Base-by-base conservation (phyloP, 140 eudicot species). In the Flaveria floridana region DNA sequence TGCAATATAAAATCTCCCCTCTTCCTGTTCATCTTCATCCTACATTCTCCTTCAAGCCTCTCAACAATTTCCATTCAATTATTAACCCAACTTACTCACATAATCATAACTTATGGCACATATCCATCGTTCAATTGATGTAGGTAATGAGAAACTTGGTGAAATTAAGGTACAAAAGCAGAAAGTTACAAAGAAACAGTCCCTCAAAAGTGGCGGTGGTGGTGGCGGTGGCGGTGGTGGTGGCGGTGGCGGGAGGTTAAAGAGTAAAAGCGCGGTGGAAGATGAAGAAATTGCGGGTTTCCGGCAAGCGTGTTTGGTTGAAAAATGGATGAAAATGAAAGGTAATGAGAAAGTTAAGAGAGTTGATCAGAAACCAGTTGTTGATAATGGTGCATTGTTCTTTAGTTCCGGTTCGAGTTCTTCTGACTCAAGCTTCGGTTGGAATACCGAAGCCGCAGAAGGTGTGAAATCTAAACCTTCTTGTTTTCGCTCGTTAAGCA, bases 391-490 rank as follows among this genome's bases (percentile, higher is more conserved):
- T 76, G 73, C 86, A 2, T 2, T 85, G 76, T 92, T 89, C 78
- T 88, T 88, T 51, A 90, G 92, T 70, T 85, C 94, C 0, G 82
- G 88, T 52, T 87, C 97, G 18, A 83, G 83, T 63, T 87, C 95
- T 2, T 89, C 95, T 0, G 87, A 89, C 71, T 89, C 92, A 16
- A 85, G 91, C 73, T 87, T 87, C 21, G 95, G 96, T 14, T 62
- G 86, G 85, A 16, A 59, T 25, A 85, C 87, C 2, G 83, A 86
- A 18, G 91, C 85, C 41, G 41, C 41, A 2, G 84, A 72, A 46
- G 69, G 46, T 0, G 46, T 78, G 0, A 87, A 77, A 30, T 70
- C 84, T 0, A 86, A 59, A 30, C 81, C 61, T 18, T 83, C 91
- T 0, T 90, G 91, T 62, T 87, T 88, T 1, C 76, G 85, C 0